These are phyloP conservation scores for Didymella pomorum DNA, from an alignment of 2,329 filamentous ascomycete genomes.

Conservation along the genomic window DNA sequence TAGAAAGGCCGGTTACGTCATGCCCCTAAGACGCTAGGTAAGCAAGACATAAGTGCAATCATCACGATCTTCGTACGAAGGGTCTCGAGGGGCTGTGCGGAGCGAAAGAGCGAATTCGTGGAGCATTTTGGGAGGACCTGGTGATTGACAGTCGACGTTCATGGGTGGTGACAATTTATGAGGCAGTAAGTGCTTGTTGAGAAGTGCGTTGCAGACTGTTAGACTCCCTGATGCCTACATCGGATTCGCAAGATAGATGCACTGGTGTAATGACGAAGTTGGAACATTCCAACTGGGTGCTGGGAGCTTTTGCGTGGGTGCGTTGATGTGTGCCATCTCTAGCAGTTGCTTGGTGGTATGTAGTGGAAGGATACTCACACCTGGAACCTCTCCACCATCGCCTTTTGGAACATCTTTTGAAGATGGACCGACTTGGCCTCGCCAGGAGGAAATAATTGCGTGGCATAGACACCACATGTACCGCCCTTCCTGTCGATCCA, in stretches of 20 bases:
- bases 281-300: no score
- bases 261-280: no score
- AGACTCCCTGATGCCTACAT: no score
- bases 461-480: constrained; percentile 37
- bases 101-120: neutral
- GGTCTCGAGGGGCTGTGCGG: neutral
- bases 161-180: no score
- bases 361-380: neutral
- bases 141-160: neutral
- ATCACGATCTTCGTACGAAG: constrained; percentile 3
- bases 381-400: constrained; percentile 20
- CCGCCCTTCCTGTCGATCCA: constrained; percentile 40
- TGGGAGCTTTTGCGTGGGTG: no score
- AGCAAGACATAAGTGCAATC: neutral
- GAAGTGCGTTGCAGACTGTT: no score
- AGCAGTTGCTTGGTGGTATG: neutral
- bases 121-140: neutral
- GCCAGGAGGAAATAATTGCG: constrained; percentile 35
- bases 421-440: constrained; percentile 31
- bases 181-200: no score
- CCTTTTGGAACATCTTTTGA: constrained; percentile 31
- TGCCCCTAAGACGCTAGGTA: constrained; percentile 7
- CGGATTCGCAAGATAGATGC: no score
- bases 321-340: neutral
- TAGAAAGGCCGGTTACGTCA: constrained; percentile 4